A percentile compares a stretch with the other conserved stretches of the same genome.
These are phyloP conservation scores for Tubosaeta sp. DNA, from an alignment of 768 basidiomycete genomes.

Conservation along the genomic window DNA sequence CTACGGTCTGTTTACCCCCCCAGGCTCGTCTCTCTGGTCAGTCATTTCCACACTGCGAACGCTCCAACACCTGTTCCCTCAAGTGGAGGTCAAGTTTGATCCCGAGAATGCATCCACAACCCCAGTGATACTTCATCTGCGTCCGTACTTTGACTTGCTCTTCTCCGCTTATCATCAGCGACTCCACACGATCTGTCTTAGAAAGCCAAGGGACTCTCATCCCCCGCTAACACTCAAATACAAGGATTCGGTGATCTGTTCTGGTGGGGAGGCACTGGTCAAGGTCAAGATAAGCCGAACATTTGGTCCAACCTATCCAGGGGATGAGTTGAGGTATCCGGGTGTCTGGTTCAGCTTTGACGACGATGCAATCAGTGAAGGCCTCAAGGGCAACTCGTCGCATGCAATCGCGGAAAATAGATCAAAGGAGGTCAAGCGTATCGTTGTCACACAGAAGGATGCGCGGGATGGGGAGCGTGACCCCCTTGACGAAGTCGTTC, in stretches of 20 bases:
- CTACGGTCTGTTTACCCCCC: not conserved
- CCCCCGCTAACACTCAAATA: conserved; percentile 69
- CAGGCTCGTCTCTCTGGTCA: conserved; percentile 77
- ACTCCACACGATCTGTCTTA: conserved; percentile 71
- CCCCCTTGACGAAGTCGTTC: conserved; percentile 67
- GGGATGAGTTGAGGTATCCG: conserved; percentile 74
- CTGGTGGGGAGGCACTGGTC: conserved; percentile 54
- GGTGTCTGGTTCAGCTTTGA: conserved; percentile 84
- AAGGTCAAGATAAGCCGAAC: conserved; percentile 63
- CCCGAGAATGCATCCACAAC: conserved; percentile 64
- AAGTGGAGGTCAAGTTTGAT: conserved; percentile 82
- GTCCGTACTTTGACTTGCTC: conserved; percentile 80
- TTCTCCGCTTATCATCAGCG: conserved; percentile 79
- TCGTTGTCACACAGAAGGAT: conserved; percentile 69
- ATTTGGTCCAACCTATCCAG: conserved; percentile 82
- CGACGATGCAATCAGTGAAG: conserved; percentile 60
- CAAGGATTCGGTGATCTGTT: conserved; percentile 59
- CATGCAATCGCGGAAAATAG: conserved; percentile 50
- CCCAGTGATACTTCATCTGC: conserved; percentile 72
- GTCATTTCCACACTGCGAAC: conserved; percentile 64
- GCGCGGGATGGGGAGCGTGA: conserved; percentile 53
- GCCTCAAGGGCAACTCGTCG: conserved; percentile 40
- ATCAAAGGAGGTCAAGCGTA: conserved; percentile 70
- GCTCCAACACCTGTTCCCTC: conserved; percentile 67
- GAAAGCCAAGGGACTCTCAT: conserved; percentile 60